Conservation (phyloP, 164 flowering plant genomes). For the Warburgia ugandensis region DNA sequence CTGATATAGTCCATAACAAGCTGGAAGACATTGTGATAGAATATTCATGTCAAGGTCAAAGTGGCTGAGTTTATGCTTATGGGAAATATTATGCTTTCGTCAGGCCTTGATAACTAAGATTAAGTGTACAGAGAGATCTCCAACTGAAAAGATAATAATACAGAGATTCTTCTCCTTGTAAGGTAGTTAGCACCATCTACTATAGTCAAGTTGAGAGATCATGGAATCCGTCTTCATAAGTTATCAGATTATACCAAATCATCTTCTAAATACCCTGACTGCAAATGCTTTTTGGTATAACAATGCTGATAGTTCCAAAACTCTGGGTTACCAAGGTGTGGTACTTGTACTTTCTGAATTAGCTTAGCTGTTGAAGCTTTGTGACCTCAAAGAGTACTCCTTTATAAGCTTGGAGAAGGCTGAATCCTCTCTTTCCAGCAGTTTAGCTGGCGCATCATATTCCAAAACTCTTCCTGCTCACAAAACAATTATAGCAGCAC, state of each 20-base stretch:
- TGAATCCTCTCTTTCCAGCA: conserved; percentile 70
- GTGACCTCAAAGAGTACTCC: conserved; percentile 85
- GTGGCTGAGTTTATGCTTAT: not conserved
- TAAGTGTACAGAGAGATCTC: not conserved
- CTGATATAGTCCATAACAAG: not conserved
- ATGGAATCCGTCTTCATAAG: not conserved
- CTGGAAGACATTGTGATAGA: not conserved
- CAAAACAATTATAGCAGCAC: conserved; percentile 6
- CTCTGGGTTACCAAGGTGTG: not conserved
- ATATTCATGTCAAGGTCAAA: not conserved
- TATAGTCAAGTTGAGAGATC: not conserved
- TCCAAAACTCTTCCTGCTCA: conserved; percentile 79
- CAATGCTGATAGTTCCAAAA: not conserved
- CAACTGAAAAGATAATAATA: not conserved
- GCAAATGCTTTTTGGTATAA: not conserved
- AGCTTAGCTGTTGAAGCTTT: conserved; percentile 44
- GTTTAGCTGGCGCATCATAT: conserved; percentile 64
- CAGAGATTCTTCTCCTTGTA: not conserved
- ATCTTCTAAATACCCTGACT: not conserved
- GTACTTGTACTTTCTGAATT: conserved; percentile 7
- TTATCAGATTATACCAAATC: not conserved
- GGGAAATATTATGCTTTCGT: not conserved
- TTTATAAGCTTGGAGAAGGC: conserved; percentile 79
- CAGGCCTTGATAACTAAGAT: not conserved
- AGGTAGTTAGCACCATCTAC: not conserved